Conservation (phyloP, 345 rosid species). For the Anastatica hierochuntica region DNA sequence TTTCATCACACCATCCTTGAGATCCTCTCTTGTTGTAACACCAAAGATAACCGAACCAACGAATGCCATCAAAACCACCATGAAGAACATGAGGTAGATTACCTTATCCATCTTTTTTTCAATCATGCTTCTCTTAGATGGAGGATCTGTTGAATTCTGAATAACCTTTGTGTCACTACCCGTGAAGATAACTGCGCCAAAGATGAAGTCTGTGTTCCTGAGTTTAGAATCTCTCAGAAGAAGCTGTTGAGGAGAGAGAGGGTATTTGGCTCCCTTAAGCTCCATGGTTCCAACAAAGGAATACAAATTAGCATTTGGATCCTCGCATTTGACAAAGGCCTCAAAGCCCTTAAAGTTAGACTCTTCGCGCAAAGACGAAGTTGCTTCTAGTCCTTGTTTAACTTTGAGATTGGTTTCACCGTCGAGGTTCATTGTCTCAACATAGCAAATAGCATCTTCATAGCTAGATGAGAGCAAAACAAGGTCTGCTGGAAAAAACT, state of each 20-base stretch:
- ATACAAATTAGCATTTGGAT: constrained; percentile 85
- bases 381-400: constrained; percentile 72
- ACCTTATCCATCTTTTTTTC: constrained; percentile 84
- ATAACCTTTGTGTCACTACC: constrained; percentile 91
- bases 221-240: constrained; percentile 90
- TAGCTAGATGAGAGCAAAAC: constrained; percentile 77
- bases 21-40: constrained; percentile 45
- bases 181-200: constrained; percentile 79
- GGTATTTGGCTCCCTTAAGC: constrained; percentile 41
- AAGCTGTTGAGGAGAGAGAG: constrained; percentile 84
- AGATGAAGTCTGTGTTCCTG: constrained; percentile 73
- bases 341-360: constrained; percentile 44
- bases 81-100: constrained; percentile 54
- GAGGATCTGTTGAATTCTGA: constrained; percentile 78
- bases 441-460: constrained; percentile 83
- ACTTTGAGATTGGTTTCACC: constrained; percentile 93
- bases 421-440: constrained; percentile 95
- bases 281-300: constrained; percentile 74
- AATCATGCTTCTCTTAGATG: constrained; percentile 83
- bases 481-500: no score
- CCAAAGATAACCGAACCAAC: constrained; percentile 72
- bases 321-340: constrained; percentile 75
- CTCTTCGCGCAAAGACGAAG: constrained; percentile 51
- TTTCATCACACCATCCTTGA: constrained; percentile 44
- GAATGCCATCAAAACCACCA: constrained; percentile 44